phyloP scores from a whole-genome alignment of 78 protist genomes.

The Dictyostelium brefeldianum region DNA sequence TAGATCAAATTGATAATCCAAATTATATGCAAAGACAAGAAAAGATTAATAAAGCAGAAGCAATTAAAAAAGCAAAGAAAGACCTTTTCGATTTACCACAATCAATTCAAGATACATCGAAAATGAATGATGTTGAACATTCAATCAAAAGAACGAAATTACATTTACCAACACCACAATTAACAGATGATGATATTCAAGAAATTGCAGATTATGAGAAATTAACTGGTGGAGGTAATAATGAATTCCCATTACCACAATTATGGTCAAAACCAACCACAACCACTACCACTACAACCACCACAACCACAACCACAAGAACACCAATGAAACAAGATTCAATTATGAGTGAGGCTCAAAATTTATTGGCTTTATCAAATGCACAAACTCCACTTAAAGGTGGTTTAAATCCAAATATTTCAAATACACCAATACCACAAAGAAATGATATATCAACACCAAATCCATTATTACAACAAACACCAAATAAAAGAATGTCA shows the following conservation, averaged over 20 bases:
- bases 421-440: conserved; percentile 53
- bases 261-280: conserved; percentile 10
- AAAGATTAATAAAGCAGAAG: conserved; percentile 68
- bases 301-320: background rate
- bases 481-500: conserved; percentile 39
- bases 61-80: conserved; percentile 46
- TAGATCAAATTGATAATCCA: conserved; percentile 78
- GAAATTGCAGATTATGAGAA: conserved; percentile 84
- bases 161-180: conserved; percentile 89
- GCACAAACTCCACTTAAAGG: conserved; percentile 86
- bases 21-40: conserved; percentile 70
- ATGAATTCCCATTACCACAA: conserved; percentile 10
- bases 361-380: conserved; percentile 42
- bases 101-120: conserved; percentile 61
- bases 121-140: conserved; percentile 82
- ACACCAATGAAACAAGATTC: conserved; percentile 72
- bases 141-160: conserved; percentile 74
- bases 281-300: background rate
- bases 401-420: conserved; percentile 62
- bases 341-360: conserved; percentile 75
- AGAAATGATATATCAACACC: conserved; percentile 31
- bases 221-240: conserved; percentile 10
- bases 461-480: conserved; percentile 42
- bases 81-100: conserved; percentile 85
- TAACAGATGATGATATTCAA: conserved; percentile 91